Evolutionary conservation across 352 stramenopile genomes (phyloP).

Genomic region (Phytophthora niederhauseri): DNA sequence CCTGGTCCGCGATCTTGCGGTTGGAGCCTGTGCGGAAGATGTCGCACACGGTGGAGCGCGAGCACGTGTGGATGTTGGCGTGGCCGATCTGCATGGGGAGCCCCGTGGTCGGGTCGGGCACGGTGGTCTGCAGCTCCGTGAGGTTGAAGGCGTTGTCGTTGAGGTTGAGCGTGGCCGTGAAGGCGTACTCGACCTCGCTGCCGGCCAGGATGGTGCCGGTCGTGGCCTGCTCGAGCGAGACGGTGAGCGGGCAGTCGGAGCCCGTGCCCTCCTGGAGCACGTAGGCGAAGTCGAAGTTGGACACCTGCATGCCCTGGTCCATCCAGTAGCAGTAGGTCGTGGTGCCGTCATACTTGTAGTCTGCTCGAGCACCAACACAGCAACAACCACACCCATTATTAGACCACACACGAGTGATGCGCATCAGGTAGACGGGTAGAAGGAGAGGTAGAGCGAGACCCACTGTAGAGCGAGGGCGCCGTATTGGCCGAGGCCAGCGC

Average conservation of each 20-base stretch:
- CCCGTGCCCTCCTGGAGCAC: constrained; percentile 50
- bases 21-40: constrained; percentile 70
- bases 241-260: constrained; percentile 61
- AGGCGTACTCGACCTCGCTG: constrained; percentile 63
- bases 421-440: constrained; percentile 3
- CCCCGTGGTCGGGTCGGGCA: constrained; percentile 58
- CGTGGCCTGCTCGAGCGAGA: constrained; percentile 59
- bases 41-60: constrained; percentile 69
- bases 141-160: constrained; percentile 71
- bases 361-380: constrained; percentile 22
- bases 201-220: constrained; percentile 36
- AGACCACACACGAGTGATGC: constrained; percentile 7
- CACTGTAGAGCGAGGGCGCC: constrained; percentile 62
- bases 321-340: constrained; percentile 88
- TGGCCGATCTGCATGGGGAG: constrained; percentile 73
- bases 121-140: constrained; percentile 57
- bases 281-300: constrained; percentile 76
- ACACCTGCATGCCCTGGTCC: constrained; percentile 72
- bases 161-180: constrained; percentile 79
- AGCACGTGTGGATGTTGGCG: constrained; percentile 81
- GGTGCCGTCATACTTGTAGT: constrained; percentile 76
- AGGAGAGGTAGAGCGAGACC: neutral
- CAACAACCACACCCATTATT: neutral
- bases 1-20: constrained; percentile 71
- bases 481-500: constrained; percentile 31